Base-by-base conservation (phyloP, 257 asterid species). In the Orobanche coerulescens region DNA sequence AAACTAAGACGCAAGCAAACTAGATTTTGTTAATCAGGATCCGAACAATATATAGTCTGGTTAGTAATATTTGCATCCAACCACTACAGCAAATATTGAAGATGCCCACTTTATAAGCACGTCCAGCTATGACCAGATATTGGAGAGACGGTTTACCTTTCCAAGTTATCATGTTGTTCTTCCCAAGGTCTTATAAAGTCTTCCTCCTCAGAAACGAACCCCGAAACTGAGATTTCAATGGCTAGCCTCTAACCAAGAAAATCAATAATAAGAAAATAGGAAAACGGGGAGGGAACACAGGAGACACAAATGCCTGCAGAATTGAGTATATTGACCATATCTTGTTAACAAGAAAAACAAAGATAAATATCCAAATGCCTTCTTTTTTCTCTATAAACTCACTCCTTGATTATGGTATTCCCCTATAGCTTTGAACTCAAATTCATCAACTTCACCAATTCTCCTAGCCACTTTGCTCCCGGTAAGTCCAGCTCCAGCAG, bases 401-500 rank as follows among this genome's bases (percentile, higher is more conserved):
- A 89, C 98, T 62, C 98, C 98, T 82, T 89, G 88, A 76, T 81
- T 93, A 78, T 86, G 98, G 73, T 83, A 86, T 64, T 93, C 86
- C 57, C 97, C 95, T 6, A 86, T 76, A 47, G 82, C 67, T 74
- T 84, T 89, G 83, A 93, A 93, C 83, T 89, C 95, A 77, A 89
- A 93, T 79, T 82, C 98, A 40, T 93, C 97, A 73, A 89, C 81
- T 24, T 83, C 98, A 15, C 98, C 98, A 10, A 79, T 89, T 75
- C 96, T 93, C 79, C 85, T 79, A 8, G 97, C 96, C 87, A 89
- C 83, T 81, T 93, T 93, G 69, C 51, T 77, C 66, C 98, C 97
- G 5, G 95, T 81, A 71, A 93, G 97, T 66, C 98, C 97, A 74
- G 97, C 98, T 77, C 97, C 98, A 77, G 98, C 98, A 75, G 95